Conservation (phyloP, 768 basidiomycete genomes). For the Lactarius psammicola region DNA sequence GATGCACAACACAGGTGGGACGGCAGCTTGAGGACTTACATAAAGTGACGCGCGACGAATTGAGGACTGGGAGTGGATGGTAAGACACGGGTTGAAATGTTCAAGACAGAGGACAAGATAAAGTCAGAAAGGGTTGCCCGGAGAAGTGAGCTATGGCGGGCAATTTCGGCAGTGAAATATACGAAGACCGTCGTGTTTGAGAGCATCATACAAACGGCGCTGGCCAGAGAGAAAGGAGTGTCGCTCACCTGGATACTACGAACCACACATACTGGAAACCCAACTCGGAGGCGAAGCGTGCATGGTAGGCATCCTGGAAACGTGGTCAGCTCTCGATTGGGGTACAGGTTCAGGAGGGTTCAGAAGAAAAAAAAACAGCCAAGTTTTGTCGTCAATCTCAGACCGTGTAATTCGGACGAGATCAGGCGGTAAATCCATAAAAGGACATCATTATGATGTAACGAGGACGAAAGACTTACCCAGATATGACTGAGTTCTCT, state of each 20-base stretch:
- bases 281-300: neutral
- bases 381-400: conserved; percentile 67
- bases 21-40: neutral
- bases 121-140: conserved; percentile 79
- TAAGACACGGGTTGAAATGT: neutral
- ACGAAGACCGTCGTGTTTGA: conserved; percentile 94
- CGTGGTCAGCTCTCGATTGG: neutral
- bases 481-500: neutral
- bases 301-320: neutral
- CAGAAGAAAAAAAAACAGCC: conserved; percentile 80
- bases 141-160: conserved; percentile 87
- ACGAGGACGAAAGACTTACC: conserved; percentile 38
- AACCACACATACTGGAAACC: neutral
- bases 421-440: conserved; percentile 88
- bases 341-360: conserved; percentile 32
- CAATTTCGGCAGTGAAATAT: conserved; percentile 75
- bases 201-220: conserved; percentile 53
- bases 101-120: neutral
- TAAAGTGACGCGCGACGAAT: neutral
- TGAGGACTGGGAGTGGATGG: neutral
- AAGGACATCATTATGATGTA: conserved; percentile 51
- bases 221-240: neutral
- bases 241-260: conserved; percentile 4
- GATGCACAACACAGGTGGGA: neutral
- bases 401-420: conserved; percentile 36